Percentiles rank a stretch among this genome's conserved stretches.
Conservation (phyloP, 306 rosid species). For the Vigna trinervia region DNA sequence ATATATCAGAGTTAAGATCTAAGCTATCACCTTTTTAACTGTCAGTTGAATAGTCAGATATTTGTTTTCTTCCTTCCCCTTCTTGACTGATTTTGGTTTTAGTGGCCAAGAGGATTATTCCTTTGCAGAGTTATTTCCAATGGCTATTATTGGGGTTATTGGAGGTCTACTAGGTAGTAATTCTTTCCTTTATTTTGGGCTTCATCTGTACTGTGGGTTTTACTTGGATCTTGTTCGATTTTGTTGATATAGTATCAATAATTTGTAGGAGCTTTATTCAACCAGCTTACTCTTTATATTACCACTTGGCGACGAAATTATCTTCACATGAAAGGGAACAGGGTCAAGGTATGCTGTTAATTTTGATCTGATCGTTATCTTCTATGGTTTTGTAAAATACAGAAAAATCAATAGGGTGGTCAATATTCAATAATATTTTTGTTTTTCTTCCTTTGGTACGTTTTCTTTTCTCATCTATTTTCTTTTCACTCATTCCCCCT, state of each 20-base stretch:
- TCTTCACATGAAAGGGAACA: slow-evolving; percentile 92
- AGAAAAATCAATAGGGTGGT: slow-evolving; percentile 32
- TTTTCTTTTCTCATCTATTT: slow-evolving; percentile 37
- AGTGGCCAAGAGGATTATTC: slow-evolving; percentile 99
- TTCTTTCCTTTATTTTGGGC: slow-evolving; percentile 15
- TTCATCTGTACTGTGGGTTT: slow-evolving; percentile 15
- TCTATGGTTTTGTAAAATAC: slow-evolving; percentile 20
- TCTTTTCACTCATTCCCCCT: slow-evolving; percentile 7
- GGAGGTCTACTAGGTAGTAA: slow-evolving; percentile 90
- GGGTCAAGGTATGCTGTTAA: slow-evolving; percentile 71
- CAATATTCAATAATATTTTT: slow-evolving; percentile 8
- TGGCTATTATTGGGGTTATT: slow-evolving; percentile 94
- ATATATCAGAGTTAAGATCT: slow-evolving; percentile 85
- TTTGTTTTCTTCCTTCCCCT: slow-evolving; percentile 45
- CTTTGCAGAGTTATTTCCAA: slow-evolving; percentile 89
- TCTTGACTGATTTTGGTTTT: slow-evolving; percentile 54
- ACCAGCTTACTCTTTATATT: slow-evolving; percentile 86
- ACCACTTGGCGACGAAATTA: slow-evolving; percentile 84
- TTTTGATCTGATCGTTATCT: slow-evolving; percentile 33
- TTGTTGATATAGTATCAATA: slow-evolving; percentile 36
- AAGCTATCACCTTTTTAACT: slow-evolving; percentile 44
- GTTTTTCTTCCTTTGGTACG: slow-evolving; percentile 26
- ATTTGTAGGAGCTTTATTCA: slow-evolving; percentile 86
- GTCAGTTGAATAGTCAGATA: slow-evolving; percentile 40
- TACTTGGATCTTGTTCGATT: slow-evolving; percentile 12